Base-by-base conservation (phyloP, 1,139 yeast genomes). In the Oligophagozyma castellii region DNA sequence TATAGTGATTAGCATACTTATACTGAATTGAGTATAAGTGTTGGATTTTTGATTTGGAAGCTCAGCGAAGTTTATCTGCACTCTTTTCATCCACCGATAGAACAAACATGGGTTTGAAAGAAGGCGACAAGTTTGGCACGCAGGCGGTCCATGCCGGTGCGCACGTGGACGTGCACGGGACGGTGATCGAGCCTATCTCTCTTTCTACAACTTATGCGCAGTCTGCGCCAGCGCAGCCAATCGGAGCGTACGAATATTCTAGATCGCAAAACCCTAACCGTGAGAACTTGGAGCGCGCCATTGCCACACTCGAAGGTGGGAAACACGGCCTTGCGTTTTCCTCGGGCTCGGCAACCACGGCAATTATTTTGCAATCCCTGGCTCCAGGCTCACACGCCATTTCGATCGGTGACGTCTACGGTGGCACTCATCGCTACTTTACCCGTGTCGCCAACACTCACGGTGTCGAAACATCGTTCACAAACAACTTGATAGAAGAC, bases 401-500 rank as follows among this genome's bases (percentile, higher is more conserved):
- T 31, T 73, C 89, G 30, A 74, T 81, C 46, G 89, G 83, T 44
- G 95, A 83, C 48, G 93, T 83, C 28, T 83, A 83, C 57, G 94
- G 94, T 39, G 94, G 95, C 48, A 81, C 94, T 36, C 92, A 81
- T 62, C 68, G 94, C 56, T 81, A 80, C 60, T 80, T 81, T 65
- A 77, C 93, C 52, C 69, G 77, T 56, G 93, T 81, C 29, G 93
- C 89, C 36, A 64, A 64, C 51, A 69, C 81, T 31, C 93, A 80
- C 51, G 89, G 89, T 33, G 79, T 80, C 31, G 66, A 63, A 34
- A 70, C 78, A 28, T 59, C 73, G 18, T 80, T 81, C 57, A 74
- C 83, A 33, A 70, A 67, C 42, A 66, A 75, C 53, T 63, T 79
- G 48, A 69, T 63, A 37, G 51, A 58, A 23, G 89, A 80, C 39